Evolutionary conservation across 257 asterid genomes (phyloP), one percentile per base, ranked within the genome.

Genomic region (Capsicum rhomboideum): DNA sequence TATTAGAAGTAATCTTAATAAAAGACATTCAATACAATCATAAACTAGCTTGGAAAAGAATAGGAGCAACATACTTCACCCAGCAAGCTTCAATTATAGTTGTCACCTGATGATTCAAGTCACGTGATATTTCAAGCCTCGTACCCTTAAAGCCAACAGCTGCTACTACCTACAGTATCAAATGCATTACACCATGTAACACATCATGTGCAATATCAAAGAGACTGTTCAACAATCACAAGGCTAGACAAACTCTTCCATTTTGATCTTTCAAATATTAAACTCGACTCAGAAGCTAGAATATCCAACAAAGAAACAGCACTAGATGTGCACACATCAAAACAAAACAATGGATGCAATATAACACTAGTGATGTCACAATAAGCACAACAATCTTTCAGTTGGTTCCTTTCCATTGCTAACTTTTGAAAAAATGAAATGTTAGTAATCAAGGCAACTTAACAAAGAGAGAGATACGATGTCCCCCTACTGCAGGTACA

Each of bases 131-230:
- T 63, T 94, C 97, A 85, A 94, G 97, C 85, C 97, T 91, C 86
- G 85, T 92, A 54, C 92, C 89, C 87, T 94, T 92, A 68, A 96
- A 96, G 79, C 94, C 98, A 88, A 96, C 97, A 68, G 98, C 99
- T 79, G 97, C 98, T 84, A 96, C 99, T 82, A 96, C 99, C 99
- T 96, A 79, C 34, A 84, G 40, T 75, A 46, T 82, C 59, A 49
- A 82, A 87, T 50, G 82, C 59, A 78, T 56, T 50, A 59, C 79
- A 84, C 42, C 82, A 56, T 18, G 66, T 58, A 58, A 21, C 66
- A 58, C 44, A 64, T 64, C 72, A 64, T 29, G 72, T 14, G 72
- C 72, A 64, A 29, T 14, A 64, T 64, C 21, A 64, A 64, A 64
- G 75, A 29, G 3, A 64, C 13, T n/a, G 75, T 49, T 79, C 44